Conservation (phyloP, 306 rosid genomes). For the Hippophae tibetana region DNA sequence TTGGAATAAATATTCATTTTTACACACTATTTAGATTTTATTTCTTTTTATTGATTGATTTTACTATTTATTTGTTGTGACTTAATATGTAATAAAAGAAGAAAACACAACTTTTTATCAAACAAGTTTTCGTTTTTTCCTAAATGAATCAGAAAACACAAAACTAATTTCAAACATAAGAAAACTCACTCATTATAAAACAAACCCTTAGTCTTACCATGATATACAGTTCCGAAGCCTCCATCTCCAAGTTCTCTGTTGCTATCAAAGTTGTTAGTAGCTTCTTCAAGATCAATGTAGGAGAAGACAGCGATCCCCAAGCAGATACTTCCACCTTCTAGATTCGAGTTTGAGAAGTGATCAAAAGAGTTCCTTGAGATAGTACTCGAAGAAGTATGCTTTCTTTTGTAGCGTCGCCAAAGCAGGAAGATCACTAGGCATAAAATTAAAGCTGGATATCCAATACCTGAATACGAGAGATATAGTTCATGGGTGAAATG, state of each 20-base stretch:
- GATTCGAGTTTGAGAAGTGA: constrained; percentile 17
- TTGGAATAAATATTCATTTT: no score
- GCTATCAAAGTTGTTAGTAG: constrained; percentile 42
- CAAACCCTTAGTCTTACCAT: constrained; percentile 26
- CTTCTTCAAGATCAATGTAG: constrained; percentile 45
- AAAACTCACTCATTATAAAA: no score
- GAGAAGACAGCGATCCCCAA: constrained; percentile 40
- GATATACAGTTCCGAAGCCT: constrained; percentile 56
- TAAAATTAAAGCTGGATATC: not conserved
- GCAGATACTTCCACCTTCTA: constrained; percentile 24
- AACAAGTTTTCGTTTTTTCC: no score
- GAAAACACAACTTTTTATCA: no score
- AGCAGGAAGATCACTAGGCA: constrained; percentile 2
- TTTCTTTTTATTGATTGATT: not conserved
- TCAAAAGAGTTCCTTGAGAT: constrained; percentile 16
- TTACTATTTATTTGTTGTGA: not conserved
- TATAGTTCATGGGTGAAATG: no score
- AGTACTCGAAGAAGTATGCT: not conserved
- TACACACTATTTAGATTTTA: no score
- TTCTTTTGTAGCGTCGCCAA: constrained; percentile 8
- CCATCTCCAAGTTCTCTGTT: constrained; percentile 51
- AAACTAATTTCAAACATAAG: not conserved
- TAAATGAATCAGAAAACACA: not conserved
- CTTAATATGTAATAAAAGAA: no score
- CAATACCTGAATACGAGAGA: constrained; percentile 13